A percentile compares a stretch with the other conserved stretches of the same genome.
These are phyloP conservation scores for Clonostachys byssicola DNA, from an alignment of 2,329 filamentous ascomycete species.

Conservation along the genomic window DNA sequence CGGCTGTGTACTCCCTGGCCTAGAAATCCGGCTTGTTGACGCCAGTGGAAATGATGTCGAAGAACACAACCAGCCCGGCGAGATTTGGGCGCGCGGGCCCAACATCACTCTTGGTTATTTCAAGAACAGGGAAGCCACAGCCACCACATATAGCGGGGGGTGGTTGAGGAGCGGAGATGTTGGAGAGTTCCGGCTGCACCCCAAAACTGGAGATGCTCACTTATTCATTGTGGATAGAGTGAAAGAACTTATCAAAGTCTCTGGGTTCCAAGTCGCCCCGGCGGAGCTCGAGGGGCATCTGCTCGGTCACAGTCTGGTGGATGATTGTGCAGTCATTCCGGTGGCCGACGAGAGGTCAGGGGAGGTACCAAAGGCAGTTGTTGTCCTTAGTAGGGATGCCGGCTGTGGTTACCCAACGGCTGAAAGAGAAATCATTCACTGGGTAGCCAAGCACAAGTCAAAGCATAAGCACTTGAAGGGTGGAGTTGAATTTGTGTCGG, in stretches of 20 bases:
- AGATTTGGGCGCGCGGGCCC: slow-evolving; percentile 65
- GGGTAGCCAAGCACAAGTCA: slow-evolving; percentile 24
- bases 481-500: slow-evolving; percentile 30
- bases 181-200: slow-evolving; percentile 63
- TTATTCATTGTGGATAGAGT: slow-evolving; percentile 79
- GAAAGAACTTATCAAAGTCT: slow-evolving; percentile 56
- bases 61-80: slow-evolving; percentile 38
- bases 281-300: slow-evolving; percentile 54
- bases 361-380: too few relatives aligned
- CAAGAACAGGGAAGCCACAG: slow-evolving; percentile 32
- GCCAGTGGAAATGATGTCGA: slow-evolving; percentile 30
- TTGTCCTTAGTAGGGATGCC: too few relatives aligned
- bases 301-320: slow-evolving; percentile 29
- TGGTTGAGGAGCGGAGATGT: slow-evolving; percentile 77
- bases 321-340: slow-evolving; percentile 50
- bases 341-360: too few relatives aligned
- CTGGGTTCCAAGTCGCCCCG: slow-evolving; percentile 64
- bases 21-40: slow-evolving; percentile 16
- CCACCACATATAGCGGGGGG: slow-evolving; percentile 51
- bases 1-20: slow-evolving; percentile 2
- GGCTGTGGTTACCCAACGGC: slow-evolving; percentile 5
- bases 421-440: slow-evolving; percentile 13
- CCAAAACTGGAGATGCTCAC: slow-evolving; percentile 37
- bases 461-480: slow-evolving; percentile 64
- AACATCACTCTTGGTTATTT: slow-evolving; percentile 70